These are phyloP conservation scores for Cudoniella acicularis DNA, from an alignment of 495 filamentous ascomycete species.

Conservation along the genomic window DNA sequence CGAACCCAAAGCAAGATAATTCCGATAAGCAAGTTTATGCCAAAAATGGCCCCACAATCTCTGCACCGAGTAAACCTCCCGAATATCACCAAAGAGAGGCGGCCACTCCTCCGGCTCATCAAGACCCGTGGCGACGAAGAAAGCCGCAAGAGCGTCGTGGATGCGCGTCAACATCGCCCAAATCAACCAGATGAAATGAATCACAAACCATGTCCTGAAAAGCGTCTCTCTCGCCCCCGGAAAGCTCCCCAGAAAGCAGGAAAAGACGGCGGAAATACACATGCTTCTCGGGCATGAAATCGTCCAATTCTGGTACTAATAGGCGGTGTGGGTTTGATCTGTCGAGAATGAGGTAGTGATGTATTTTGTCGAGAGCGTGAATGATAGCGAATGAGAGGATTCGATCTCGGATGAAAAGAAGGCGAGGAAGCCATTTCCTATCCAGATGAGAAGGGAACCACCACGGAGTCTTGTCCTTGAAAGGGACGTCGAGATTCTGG, in stretches of 20 bases:
- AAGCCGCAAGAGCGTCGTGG: too few relatives aligned
- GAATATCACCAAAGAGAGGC: background rate
- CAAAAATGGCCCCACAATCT: background rate
- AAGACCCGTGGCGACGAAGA: background rate
- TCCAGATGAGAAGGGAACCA: background rate
- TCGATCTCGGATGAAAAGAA: background rate
- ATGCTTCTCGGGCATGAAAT: background rate
- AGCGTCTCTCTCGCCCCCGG: background rate
- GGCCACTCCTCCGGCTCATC: background rate
- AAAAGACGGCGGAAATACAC: background rate
- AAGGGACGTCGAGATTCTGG: background rate
- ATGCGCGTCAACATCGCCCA: too few relatives aligned
- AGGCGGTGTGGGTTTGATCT: background rate
- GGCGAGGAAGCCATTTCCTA: background rate
- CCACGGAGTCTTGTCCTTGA: background rate
- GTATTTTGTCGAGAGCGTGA: background rate
- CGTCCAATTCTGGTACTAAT: background rate
- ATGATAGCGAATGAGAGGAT: background rate
- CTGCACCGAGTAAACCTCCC: background rate
- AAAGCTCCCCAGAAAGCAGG: background rate
- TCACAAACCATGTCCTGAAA: background rate
- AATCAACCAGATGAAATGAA: too few relatives aligned
- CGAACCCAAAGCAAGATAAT: background rate
- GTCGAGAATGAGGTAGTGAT: background rate
- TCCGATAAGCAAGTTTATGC: background rate